Evolutionary conservation across 2,329 filamentous ascomycete genomes (phyloP).

Genomic region (Stenocarpella maydis): DNA sequence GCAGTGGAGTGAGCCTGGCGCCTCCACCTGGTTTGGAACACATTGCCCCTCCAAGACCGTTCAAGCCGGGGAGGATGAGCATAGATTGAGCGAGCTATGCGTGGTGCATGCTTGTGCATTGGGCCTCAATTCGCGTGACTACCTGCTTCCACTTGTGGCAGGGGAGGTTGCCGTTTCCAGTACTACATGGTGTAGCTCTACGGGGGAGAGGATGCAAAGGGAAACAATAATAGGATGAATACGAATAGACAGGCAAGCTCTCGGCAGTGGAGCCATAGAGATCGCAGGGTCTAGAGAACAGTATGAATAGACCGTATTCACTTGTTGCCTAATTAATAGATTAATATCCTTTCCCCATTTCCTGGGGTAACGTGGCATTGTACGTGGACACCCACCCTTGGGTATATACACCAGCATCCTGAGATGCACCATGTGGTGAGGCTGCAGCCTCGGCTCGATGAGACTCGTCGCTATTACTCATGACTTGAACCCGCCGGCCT

Average conservation of each 20-base stretch:
- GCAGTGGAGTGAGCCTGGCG: neutral
- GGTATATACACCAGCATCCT: neutral
- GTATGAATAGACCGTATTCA: constrained; percentile 34
- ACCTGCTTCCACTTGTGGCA: neutral
- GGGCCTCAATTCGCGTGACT: neutral
- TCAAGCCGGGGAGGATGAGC: constrained; percentile 35
- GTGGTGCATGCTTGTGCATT: neutral
- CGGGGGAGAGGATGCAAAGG: neutral
- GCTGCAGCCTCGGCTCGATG: neutral
- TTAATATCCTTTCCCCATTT: constrained; percentile 23
- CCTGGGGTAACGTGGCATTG: neutral
- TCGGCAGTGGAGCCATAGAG: neutral
- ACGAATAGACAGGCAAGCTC: neutral
- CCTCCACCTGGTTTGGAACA: constrained; percentile 28
- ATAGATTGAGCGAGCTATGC: constrained; percentile 5
- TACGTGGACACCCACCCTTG: neutral
- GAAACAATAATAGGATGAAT: neutral
- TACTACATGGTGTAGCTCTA: neutral
- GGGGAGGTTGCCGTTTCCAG: no score
- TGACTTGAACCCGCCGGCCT: constrained; percentile 13
- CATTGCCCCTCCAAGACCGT: constrained; percentile 34
- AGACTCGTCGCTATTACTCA: neutral
- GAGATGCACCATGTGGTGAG: no score
- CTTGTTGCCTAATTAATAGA: constrained; percentile 34
- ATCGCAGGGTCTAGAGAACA: constrained; percentile 24